These are phyloP conservation scores for Patellifolia procumbens DNA, from an alignment of 179 eudicot species.

Conservation along the genomic window DNA sequence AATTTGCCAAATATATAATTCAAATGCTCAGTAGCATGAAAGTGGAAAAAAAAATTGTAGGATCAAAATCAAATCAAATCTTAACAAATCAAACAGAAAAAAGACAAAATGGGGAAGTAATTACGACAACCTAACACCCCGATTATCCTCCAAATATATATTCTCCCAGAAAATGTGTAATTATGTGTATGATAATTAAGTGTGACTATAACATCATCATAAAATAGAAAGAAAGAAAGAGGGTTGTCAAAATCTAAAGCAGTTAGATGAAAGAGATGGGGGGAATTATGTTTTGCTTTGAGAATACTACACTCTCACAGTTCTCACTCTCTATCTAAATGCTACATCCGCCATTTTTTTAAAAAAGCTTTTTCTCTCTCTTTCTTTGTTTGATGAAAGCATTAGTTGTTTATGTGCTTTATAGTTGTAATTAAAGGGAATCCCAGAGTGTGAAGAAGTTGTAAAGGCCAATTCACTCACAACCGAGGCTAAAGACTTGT, in stretches of 20 bases:
- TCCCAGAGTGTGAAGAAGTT: slow-evolving; percentile 7
- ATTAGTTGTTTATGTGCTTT: not conserved
- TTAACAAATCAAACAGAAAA: slow-evolving; percentile 24
- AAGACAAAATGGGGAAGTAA: slow-evolving; percentile 31
- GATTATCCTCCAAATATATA: not conserved
- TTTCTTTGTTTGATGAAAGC: slow-evolving; percentile 13
- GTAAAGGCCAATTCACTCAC: slow-evolving; percentile 21
- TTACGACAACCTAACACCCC: slow-evolving; percentile 11
- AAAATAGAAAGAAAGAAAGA: not conserved
- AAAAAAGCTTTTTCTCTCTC: slow-evolving; percentile 1
- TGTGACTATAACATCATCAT: not conserved
- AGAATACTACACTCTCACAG: slow-evolving; percentile 34
- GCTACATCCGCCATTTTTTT: slow-evolving; percentile 17
- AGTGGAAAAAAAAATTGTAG: not conserved
- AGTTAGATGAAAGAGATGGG: slow-evolving; percentile 34
- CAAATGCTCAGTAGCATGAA: slow-evolving; percentile 33
- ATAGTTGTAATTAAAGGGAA: slow-evolving; percentile 1
- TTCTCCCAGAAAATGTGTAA: not conserved
- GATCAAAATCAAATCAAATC: slow-evolving; percentile 32
- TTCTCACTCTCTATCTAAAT: not conserved
- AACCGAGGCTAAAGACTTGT: slow-evolving; percentile 38
- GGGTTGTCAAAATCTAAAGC: slow-evolving; percentile 25
- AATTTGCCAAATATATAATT: not conserved
- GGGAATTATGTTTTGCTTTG: slow-evolving; percentile 30
- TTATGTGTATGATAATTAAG: not conserved